Conservation (phyloP, 106 monocot species). For the Dendrobium catenatum region DNA sequence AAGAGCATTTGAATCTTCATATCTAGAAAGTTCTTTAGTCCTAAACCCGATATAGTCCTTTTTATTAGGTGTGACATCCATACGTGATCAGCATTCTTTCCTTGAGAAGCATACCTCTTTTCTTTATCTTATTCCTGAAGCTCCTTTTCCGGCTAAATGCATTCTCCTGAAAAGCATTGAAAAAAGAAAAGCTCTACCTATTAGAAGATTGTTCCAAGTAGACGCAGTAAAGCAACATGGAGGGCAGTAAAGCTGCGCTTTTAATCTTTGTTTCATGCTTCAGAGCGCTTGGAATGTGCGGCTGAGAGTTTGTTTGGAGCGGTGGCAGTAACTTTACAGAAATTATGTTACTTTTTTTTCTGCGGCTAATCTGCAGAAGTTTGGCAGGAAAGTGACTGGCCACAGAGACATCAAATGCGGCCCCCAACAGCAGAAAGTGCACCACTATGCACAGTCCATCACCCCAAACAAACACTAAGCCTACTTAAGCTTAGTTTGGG, state of each 20-base stretch:
- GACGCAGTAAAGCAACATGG: not conserved
- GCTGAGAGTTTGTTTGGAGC: not conserved
- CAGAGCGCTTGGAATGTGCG: not conserved
- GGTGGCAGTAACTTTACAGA: no score
- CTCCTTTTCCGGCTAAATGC: conserved; percentile 98
- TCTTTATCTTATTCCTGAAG: conserved; percentile 93
- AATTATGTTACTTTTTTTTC: no score
- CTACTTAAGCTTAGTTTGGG: no score
- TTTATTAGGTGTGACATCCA: not conserved
- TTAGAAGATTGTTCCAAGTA: not conserved
- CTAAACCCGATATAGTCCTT: not conserved
- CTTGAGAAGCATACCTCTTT: conserved; percentile 41
- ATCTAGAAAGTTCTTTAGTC: not conserved
- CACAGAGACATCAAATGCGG: no score
- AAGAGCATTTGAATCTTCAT: not conserved
- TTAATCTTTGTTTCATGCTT: not conserved
- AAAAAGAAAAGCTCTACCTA: not conserved
- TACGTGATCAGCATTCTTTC: not conserved
- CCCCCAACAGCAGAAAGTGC: no score
- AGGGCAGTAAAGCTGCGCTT: not conserved
- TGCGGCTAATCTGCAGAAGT: no score
- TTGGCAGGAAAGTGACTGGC: no score
- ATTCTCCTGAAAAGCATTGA: conserved; percentile 55
- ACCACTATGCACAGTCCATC: no score
- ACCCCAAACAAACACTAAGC: no score